A percentile compares a stretch with the other conserved stretches of the same genome.
These are phyloP conservation scores for Xylaria sp. DNA, from an alignment of 2,329 filamentous ascomycete genomes.

Conservation along the genomic window DNA sequence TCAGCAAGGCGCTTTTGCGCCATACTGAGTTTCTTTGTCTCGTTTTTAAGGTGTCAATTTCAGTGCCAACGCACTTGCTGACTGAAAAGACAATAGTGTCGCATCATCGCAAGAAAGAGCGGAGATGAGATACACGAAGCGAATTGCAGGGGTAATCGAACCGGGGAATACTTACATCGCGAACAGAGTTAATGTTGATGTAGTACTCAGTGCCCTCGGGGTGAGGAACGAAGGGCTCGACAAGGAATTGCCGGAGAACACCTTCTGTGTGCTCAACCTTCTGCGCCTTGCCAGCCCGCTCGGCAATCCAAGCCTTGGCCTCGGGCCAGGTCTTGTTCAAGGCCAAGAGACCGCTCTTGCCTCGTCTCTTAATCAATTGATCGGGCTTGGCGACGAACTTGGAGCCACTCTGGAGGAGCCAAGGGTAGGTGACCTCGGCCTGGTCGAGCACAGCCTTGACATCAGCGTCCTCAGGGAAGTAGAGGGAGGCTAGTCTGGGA, in stretches of 20 bases:
- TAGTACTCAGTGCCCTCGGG: constrained; percentile 96
- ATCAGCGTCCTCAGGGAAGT: constrained; percentile 85
- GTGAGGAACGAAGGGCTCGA: constrained; percentile 97
- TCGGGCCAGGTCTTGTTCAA: constrained; percentile 98
- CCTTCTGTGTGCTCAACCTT: constrained; percentile 89
- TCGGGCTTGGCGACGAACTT: constrained; percentile 99
- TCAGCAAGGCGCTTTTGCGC: background rate
- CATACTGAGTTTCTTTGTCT: background rate
- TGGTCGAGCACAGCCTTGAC: constrained; percentile 83
- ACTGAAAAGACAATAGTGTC: constrained; percentile 3
- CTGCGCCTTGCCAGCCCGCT: constrained; percentile 84
- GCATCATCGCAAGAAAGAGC: constrained; percentile 1
- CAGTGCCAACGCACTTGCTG: constrained; percentile 15
- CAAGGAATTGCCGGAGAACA: constrained; percentile 87
- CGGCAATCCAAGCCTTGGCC: constrained; percentile 88
- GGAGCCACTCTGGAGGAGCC: constrained; percentile 75
- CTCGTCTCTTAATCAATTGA: constrained; percentile 99
- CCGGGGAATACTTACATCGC: constrained; percentile 71
- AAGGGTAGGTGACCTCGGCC: constrained; percentile 94
- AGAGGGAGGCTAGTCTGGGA: constrained; percentile 80
- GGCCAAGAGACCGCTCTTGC: constrained; percentile 93
- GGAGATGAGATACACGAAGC: constrained; percentile 15
- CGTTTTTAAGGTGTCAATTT: background rate
- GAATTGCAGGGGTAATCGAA: constrained; percentile 11
- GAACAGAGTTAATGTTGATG: constrained; percentile 99